Conservation (phyloP, 805 yeast genomes). For the Blastobotrys peoriensis region DNA sequence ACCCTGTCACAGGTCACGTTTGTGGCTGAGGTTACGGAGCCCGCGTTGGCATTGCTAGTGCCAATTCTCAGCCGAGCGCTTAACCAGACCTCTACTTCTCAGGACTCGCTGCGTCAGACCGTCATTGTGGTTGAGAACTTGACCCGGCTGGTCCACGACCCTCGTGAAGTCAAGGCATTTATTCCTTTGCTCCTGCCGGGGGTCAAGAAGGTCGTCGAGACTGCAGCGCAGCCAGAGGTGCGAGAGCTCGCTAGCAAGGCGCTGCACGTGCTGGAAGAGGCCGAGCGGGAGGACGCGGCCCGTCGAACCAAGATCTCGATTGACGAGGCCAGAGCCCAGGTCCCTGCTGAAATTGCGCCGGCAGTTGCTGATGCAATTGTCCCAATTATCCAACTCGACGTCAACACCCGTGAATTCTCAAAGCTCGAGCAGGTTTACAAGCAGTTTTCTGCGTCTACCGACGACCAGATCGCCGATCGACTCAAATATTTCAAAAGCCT, state of each 20-base stretch:
- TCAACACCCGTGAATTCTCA: slow-evolving; percentile 35
- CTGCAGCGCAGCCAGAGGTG: slow-evolving; percentile 94
- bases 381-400: slow-evolving; percentile 25
- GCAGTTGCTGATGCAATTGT: slow-evolving; percentile 35
- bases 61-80: slow-evolving; percentile 90
- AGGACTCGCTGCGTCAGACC: slow-evolving; percentile 94
- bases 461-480: slow-evolving; percentile 31
- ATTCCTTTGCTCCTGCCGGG: slow-evolving; percentile 91
- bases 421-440: slow-evolving; percentile 32
- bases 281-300: slow-evolving; percentile 56
- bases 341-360: slow-evolving; percentile 28
- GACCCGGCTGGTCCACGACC: slow-evolving; percentile 91
- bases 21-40: slow-evolving; percentile 97
- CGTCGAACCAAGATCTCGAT: slow-evolving; percentile 67
- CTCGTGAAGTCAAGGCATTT: slow-evolving; percentile 80
- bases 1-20: slow-evolving; percentile 89
- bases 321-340: slow-evolving; percentile 36
- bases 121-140: slow-evolving; percentile 93
- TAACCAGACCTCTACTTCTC: slow-evolving; percentile 80
- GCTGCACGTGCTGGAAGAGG: slow-evolving; percentile 69
- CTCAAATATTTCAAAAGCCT: slow-evolving; percentile 29
- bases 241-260: slow-evolving; percentile 91
- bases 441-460: slow-evolving; percentile 41
- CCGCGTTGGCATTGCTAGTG: slow-evolving; percentile 81
- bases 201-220: slow-evolving; percentile 75